A percentile compares a stretch with the other conserved stretches of the same genome.
These are phyloP conservation scores for Tillandsia leiboldiana DNA, from an alignment of 176 grass and related monocot genomes.

Conservation along the genomic window DNA sequence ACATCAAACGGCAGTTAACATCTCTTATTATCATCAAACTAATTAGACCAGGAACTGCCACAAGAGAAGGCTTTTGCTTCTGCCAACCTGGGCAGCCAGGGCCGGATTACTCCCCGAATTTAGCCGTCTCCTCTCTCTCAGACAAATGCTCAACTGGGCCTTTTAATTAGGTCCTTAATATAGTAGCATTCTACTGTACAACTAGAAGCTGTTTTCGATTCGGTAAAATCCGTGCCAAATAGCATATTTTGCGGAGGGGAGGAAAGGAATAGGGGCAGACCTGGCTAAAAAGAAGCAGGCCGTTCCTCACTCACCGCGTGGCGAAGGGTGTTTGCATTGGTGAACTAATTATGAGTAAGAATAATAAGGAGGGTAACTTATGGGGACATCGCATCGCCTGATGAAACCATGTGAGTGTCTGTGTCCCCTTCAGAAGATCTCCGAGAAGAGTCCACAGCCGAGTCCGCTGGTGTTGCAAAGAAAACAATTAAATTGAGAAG, in stretches of 20 bases:
- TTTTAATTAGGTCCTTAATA: conserved; percentile 21
- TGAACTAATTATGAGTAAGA: conserved; percentile 13
- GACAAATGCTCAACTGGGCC: conserved; percentile 26
- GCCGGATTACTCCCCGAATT: conserved; percentile 26
- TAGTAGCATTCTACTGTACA: conserved; percentile 60
- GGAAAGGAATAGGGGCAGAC: conserved; percentile 30
- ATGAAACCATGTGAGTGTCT: conserved; percentile 60
- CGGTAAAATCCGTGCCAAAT: conserved; percentile 32
- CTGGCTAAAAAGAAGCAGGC: conserved; percentile 78
- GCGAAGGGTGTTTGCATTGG: conserved; percentile 25
- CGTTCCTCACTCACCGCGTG: conserved; percentile 33
- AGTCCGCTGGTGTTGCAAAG: conserved; percentile 39
- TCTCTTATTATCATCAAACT: conserved; percentile 40
- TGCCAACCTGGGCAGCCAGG: conserved; percentile 93
- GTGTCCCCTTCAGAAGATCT: conserved; percentile 49
- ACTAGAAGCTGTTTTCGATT: conserved; percentile 50
- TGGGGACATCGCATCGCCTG: conserved; percentile 71
- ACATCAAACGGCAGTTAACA: background rate
- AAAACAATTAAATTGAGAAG: conserved; percentile 10
- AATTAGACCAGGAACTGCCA: conserved; percentile 63
- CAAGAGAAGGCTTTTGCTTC: conserved; percentile 94
- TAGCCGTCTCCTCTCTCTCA: conserved; percentile 17
- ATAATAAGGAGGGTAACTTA: conserved; percentile 16
- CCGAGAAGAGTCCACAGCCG: conserved; percentile 50
- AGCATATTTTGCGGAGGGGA: background rate